These are phyloP conservation scores for Pharnaceum exiguum DNA, from an alignment of 148 eudicot species.

Conservation along the genomic window DNA sequence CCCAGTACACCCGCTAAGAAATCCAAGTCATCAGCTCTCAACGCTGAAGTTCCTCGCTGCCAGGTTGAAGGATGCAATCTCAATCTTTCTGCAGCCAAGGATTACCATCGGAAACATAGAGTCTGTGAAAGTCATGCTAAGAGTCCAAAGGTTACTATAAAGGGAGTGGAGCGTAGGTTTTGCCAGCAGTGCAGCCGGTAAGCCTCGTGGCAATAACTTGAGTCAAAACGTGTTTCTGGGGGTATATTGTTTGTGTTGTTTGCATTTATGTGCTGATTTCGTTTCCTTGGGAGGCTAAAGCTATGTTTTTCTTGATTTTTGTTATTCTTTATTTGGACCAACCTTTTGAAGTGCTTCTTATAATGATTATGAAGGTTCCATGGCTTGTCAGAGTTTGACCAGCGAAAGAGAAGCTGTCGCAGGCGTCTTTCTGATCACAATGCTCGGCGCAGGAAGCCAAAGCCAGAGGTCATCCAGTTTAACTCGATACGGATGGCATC, in stretches of 20 bases:
- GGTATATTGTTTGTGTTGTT: not conserved
- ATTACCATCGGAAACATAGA: conserved; percentile 81
- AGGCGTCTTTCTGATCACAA: conserved; percentile 90
- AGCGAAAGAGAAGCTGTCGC: conserved; percentile 91
- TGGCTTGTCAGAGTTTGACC: conserved; percentile 78
- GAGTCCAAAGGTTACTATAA: conserved; percentile 63
- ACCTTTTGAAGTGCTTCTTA: conserved; percentile 1
- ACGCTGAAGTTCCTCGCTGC: conserved; percentile 41
- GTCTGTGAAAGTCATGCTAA: conserved; percentile 87
- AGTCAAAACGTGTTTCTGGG: not conserved
- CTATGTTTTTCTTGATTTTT: not conserved
- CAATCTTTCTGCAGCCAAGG: conserved; percentile 79
- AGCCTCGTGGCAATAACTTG: conserved; percentile 5
- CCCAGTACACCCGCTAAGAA: conserved; percentile 43
- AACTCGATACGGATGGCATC: conserved; percentile 50
- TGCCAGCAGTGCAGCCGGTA: conserved; percentile 99
- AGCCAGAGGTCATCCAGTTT: conserved; percentile 60
- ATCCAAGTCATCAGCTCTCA: conserved; percentile 38
- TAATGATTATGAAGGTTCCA: conserved; percentile 58
- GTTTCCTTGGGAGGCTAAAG: not conserved
- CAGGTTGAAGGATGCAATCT: conserved; percentile 90
- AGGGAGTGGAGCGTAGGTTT: conserved; percentile 80
- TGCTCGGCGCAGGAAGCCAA: conserved; percentile 89
- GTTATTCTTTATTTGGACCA: not conserved
- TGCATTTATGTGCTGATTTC: not conserved